These are phyloP conservation scores for Arabis hirsuta DNA, from an alignment of 345 rosid species.

Conservation along the genomic window DNA sequence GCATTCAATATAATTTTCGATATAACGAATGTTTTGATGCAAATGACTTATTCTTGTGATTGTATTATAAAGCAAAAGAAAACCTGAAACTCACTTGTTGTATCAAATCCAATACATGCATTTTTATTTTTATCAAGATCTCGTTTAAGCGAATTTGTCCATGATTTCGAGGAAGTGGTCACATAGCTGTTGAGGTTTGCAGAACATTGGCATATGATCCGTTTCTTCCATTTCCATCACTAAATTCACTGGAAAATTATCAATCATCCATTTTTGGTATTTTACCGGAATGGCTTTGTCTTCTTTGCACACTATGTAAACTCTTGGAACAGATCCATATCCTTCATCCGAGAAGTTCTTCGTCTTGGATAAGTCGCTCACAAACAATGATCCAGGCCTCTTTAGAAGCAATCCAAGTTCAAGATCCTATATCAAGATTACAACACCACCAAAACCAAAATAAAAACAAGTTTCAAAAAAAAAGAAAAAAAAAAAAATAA, in stretches of 20 bases:
- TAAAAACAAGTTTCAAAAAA: too few relatives aligned
- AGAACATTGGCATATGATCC: constrained; percentile 58
- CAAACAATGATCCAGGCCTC: constrained; percentile 52
- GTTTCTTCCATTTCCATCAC: constrained; percentile 46
- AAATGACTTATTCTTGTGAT: neutral
- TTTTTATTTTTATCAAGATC: neutral
- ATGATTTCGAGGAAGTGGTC: constrained; percentile 33
- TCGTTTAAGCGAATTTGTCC: neutral
- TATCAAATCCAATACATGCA: neutral
- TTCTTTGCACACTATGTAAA: constrained; percentile 44
- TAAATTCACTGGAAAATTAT: constrained; percentile 39
- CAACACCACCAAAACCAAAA: neutral
- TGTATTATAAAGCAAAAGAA: neutral
- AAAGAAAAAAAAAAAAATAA: too few relatives aligned
- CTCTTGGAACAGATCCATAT: constrained; percentile 46
- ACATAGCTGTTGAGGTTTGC: constrained; percentile 46
- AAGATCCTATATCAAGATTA: constrained; percentile 43
- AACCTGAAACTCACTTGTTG: neutral
- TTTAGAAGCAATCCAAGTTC: constrained; percentile 45
- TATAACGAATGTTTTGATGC: too few relatives aligned
- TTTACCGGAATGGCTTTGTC: constrained; percentile 42
- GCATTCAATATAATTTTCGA: too few relatives aligned
- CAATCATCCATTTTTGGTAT: constrained; percentile 50
- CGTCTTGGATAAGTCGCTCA: constrained; percentile 33
- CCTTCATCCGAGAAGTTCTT: constrained; percentile 42